Evolutionary conservation across 176 grass and related monocot species (phyloP).

Genomic region (Puya raimondii): DNA sequence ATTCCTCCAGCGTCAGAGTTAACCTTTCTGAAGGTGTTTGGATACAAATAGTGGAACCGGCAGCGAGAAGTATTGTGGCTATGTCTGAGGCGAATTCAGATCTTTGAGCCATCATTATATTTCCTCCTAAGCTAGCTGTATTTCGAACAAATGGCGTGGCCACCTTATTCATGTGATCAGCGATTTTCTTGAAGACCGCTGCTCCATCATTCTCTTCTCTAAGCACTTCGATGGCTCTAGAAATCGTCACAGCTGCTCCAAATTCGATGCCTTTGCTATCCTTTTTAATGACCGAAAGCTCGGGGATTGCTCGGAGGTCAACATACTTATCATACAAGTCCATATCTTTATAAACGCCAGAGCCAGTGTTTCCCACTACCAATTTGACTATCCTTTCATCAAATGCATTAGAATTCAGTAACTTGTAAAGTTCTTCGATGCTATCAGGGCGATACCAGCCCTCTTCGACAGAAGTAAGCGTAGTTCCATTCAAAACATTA

Average conservation of each 20-base stretch:
- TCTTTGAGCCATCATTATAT: slow-evolving; percentile 33
- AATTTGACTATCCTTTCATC: slow-evolving; percentile 16
- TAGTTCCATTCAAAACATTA: neutral
- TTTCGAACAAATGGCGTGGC: slow-evolving; percentile 35
- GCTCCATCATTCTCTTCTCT: slow-evolving; percentile 6
- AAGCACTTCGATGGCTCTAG: slow-evolving; percentile 28
- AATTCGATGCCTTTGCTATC: slow-evolving; percentile 16
- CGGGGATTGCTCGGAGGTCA: slow-evolving; percentile 26
- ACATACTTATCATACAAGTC: slow-evolving; percentile 31
- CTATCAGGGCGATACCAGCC: slow-evolving; percentile 22
- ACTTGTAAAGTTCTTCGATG: slow-evolving; percentile 24
- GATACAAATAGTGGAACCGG: slow-evolving; percentile 24
- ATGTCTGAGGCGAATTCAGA: slow-evolving; percentile 29
- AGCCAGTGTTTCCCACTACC: slow-evolving; percentile 29
- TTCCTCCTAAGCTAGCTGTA: slow-evolving; percentile 38
- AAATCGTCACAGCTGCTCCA: slow-evolving; percentile 35
- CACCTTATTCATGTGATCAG: slow-evolving; percentile 34
- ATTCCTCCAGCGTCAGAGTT: slow-evolving; percentile 28
- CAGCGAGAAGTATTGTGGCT: slow-evolving; percentile 40
- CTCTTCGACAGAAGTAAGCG: no score
- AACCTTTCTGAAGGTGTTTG: slow-evolving; percentile 16
- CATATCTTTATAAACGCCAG: slow-evolving; percentile 35
- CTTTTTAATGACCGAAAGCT: slow-evolving; percentile 21
- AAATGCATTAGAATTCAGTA: slow-evolving; percentile 13
- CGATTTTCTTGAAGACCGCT: slow-evolving; percentile 29